phyloP scores from a whole-genome alignment of 768 basidiomycete genomes.

The Boletus eberwhitei region DNA sequence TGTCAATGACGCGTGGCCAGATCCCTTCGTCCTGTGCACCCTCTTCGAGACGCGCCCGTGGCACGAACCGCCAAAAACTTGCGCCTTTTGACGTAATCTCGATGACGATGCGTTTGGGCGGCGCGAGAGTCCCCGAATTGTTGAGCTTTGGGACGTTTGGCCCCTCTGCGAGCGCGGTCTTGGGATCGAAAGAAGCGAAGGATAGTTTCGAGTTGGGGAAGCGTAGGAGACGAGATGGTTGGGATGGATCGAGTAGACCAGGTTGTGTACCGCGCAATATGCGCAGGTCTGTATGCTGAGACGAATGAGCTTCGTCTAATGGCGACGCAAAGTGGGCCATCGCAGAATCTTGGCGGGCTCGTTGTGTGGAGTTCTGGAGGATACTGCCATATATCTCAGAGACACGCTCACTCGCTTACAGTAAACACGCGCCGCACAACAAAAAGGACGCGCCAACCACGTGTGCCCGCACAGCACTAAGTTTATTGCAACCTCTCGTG shows the following conservation, averaged over 20 bases:
- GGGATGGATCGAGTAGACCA: slow-evolving; percentile 64
- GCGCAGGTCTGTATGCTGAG: slow-evolving; percentile 13
- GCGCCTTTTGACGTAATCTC: slow-evolving; percentile 58
- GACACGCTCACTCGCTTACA: too few relatives aligned
- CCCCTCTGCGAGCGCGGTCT: slow-evolving; percentile 49
- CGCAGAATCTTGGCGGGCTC: background rate
- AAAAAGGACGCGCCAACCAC: slow-evolving; percentile 14
- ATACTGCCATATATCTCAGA: background rate
- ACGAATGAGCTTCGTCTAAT: slow-evolving; percentile 1
- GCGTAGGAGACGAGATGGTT: slow-evolving; percentile 60
- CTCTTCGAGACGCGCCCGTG: slow-evolving; percentile 56
- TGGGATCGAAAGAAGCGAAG: slow-evolving; percentile 75
- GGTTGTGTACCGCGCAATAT: slow-evolving; percentile 45
- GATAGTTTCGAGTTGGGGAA: slow-evolving; percentile 54
- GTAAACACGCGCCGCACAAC: background rate
- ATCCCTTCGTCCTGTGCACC: slow-evolving; percentile 62
- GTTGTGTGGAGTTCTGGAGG: background rate
- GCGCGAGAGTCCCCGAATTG: slow-evolving; percentile 44
- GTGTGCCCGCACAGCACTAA: slow-evolving; percentile 12
- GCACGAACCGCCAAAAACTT: slow-evolving; percentile 74
- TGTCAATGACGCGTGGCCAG: slow-evolving; percentile 64
- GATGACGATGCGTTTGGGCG: slow-evolving; percentile 71
- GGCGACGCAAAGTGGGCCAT: slow-evolving; percentile 11
- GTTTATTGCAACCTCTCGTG: too few relatives aligned
- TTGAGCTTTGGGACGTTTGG: slow-evolving; percentile 41